phyloP scores from a whole-genome alignment of 345 rosid species.

The Pistacia integerrima region DNA sequence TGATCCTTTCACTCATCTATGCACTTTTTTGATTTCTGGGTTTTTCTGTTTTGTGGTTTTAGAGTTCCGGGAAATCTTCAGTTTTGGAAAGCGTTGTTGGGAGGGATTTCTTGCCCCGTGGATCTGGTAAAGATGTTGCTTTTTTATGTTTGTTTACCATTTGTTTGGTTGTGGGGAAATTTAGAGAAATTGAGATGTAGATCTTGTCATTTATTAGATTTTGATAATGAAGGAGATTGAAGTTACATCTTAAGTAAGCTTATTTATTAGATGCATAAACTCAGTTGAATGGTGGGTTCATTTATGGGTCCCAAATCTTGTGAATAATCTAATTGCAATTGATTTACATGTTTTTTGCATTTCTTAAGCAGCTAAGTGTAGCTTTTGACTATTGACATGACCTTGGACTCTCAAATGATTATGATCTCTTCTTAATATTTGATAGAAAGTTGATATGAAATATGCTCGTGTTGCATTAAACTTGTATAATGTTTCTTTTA shows the following conservation, averaged over 20 bases:
- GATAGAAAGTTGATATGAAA: neutral
- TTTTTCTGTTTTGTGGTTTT: conserved; percentile 16
- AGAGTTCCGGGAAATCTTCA: conserved; percentile 99
- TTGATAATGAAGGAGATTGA: neutral
- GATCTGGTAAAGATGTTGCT: conserved; percentile 74
- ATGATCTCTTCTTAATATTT: conserved; percentile 4
- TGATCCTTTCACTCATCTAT: conserved; percentile 14
- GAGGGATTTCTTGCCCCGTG: conserved; percentile 97
- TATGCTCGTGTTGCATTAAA: neutral
- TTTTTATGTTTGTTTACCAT: neutral
- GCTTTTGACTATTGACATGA: neutral
- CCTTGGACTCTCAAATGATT: conserved; percentile 10
- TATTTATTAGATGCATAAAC: neutral
- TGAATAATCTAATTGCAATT: neutral
- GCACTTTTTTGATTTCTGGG: conserved; percentile 15
- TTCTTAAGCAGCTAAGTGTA: neutral
- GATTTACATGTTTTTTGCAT: neutral
- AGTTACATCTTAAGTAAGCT: neutral
- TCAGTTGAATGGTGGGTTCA: neutral
- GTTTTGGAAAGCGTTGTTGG: conserved; percentile 97
- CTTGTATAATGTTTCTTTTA: neutral
- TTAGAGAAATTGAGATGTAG: conserved; percentile 10
- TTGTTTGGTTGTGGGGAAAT: neutral
- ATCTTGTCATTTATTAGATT: conserved; percentile 15
- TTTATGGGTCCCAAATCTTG: neutral